Evolutionary conservation across 2,329 filamentous ascomycete genomes (phyloP).

Genomic region (Fusarium sulawesiense): DNA sequence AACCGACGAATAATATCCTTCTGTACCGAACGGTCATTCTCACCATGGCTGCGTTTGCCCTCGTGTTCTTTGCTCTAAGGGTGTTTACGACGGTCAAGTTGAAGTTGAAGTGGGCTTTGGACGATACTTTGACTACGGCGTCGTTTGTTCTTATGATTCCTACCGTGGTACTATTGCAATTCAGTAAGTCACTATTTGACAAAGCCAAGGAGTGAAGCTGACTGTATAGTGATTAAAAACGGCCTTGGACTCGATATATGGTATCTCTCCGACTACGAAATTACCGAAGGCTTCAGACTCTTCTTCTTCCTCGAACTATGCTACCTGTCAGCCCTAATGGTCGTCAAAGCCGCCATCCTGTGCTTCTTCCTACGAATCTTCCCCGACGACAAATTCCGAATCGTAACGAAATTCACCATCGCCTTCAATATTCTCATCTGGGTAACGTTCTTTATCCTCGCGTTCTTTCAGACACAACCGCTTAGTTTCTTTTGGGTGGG

Average conservation of each 20-base stretch:
- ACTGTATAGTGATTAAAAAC: constrained; percentile 2
- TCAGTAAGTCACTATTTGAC: not conserved
- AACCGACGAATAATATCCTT: not conserved
- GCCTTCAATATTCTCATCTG: not conserved
- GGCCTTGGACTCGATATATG: constrained; percentile 25
- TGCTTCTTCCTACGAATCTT: constrained; percentile 27
- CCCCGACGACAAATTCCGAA: constrained; percentile 5
- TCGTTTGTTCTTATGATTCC: constrained; percentile 1
- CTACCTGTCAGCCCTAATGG: not conserved
- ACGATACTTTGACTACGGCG: not conserved
- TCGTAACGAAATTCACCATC: constrained; percentile 7
- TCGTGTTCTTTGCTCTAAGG: not conserved
- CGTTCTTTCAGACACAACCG: constrained; percentile 11
- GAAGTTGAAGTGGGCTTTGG: constrained; percentile 1
- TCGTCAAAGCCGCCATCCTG: constrained; percentile 13
- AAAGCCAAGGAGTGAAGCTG: no score
- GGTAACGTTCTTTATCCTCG: not conserved
- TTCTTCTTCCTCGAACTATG: not conserved
- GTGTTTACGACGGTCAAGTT: not conserved
- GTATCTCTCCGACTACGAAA: constrained; percentile 7
- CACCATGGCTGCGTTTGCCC: not conserved
- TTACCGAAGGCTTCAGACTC: not conserved
- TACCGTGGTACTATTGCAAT: not conserved
- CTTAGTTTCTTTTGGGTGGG: constrained; percentile 15
- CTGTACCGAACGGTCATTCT: not conserved